phyloP scores from a whole-genome alignment of 2,329 filamentous ascomycete species.

The Amauroascus verrucosus region DNA sequence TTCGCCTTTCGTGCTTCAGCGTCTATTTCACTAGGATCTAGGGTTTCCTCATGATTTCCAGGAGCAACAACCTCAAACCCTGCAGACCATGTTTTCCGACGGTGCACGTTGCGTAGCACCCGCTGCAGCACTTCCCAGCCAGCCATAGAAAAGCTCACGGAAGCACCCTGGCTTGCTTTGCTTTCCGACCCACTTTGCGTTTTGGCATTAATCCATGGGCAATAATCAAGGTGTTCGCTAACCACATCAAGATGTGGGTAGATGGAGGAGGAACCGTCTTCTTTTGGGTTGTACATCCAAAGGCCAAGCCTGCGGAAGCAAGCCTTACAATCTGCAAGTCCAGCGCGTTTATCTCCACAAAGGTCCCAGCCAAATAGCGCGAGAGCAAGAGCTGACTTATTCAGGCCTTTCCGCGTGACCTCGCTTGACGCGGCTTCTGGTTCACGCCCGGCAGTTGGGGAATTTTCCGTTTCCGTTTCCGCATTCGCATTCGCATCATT shows the following conservation, averaged over 20 bases:
- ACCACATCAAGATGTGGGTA: slow-evolving; percentile 53
- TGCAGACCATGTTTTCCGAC: slow-evolving; percentile 24
- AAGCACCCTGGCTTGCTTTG: slow-evolving; percentile 23
- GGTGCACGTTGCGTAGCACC: slow-evolving; percentile 34
- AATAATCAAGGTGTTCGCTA: slow-evolving; percentile 70
- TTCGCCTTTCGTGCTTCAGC: slow-evolving; percentile 45
- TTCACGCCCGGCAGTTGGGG: background rate
- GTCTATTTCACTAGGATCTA: slow-evolving; percentile 21
- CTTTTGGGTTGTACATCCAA: slow-evolving; percentile 83
- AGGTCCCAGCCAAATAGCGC: slow-evolving; percentile 69
- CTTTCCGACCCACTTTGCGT: slow-evolving; percentile 46
- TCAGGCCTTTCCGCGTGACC: slow-evolving; percentile 28
- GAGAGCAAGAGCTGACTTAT: slow-evolving; percentile 55
- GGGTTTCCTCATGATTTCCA: slow-evolving; percentile 17
- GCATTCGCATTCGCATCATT: background rate
- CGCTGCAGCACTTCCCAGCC: slow-evolving; percentile 40
- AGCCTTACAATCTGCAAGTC: slow-evolving; percentile 68
- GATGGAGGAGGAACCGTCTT: slow-evolving; percentile 38
- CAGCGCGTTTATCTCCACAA: slow-evolving; percentile 37
- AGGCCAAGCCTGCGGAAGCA: slow-evolving; percentile 82
- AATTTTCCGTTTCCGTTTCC: background rate
- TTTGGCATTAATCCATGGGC: slow-evolving; percentile 61
- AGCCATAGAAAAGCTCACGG: slow-evolving; percentile 28
- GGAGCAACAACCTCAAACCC: slow-evolving; percentile 23
- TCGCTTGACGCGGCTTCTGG: background rate